Conservation (phyloP, 768 basidiomycete genomes). For the Russula ochroleuca region DNA sequence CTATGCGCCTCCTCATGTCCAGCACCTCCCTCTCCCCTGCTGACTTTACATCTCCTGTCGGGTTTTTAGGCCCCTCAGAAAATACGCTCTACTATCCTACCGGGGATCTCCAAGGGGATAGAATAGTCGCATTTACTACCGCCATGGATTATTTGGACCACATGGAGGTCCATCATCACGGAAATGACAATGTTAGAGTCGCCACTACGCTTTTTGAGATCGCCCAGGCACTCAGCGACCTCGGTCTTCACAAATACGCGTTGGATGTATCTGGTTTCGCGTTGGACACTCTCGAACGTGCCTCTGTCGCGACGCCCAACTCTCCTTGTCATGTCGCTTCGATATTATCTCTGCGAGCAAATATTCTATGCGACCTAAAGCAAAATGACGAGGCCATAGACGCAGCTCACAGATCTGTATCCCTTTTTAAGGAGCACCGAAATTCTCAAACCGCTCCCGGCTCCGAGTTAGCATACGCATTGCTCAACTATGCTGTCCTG, state of each 20-base stretch:
- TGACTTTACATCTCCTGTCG: constrained; percentile 11
- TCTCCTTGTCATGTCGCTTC: background rate
- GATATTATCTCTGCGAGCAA: constrained; percentile 4
- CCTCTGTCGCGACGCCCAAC: background rate
- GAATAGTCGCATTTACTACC: background rate
- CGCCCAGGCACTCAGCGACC: constrained; percentile 18
- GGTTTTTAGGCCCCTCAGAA: constrained; percentile 3
- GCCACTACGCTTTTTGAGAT: constrained; percentile 5
- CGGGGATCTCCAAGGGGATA: constrained; percentile 11
- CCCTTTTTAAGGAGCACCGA: background rate
- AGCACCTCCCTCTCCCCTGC: constrained; percentile 11
- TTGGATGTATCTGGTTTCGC: constrained; percentile 5
- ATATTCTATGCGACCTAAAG: constrained; percentile 13
- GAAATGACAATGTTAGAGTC: background rate
- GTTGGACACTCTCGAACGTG: background rate
- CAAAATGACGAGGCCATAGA: constrained; percentile 3
- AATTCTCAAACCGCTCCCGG: background rate
- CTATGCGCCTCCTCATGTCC: constrained; percentile 15
- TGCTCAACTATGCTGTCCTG: constrained; percentile 6
- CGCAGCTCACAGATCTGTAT: constrained; percentile 3
- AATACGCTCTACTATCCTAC: constrained; percentile 12
- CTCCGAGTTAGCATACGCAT: constrained; percentile 3
- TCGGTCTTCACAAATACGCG: constrained; percentile 10
- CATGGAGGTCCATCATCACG: background rate
- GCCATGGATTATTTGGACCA: constrained; percentile 16